phyloP scores from a whole-genome alignment of 345 rosid genomes.

The Gossypium herbaceum region DNA sequence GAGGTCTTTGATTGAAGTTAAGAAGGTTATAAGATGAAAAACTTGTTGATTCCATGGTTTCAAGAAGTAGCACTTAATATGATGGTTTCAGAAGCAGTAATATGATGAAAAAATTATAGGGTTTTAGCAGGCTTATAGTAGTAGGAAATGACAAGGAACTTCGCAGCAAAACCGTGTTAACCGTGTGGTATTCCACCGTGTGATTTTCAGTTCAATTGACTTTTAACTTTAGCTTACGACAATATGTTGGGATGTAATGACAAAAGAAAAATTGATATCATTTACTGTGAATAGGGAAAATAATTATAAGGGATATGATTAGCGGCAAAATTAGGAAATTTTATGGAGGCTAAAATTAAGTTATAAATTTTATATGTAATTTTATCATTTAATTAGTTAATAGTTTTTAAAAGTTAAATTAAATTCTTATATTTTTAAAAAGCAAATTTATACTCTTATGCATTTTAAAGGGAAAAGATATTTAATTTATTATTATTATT shows the following conservation, averaged over 20 bases:
- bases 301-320: no score
- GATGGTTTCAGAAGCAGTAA: background rate
- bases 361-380: no score
- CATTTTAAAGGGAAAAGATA: no score
- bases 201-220: background rate
- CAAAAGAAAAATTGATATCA: no score
- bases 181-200: background rate
- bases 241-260: no score
- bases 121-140: background rate
- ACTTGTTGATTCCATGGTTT: background rate
- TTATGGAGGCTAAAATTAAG: fast-evolving
- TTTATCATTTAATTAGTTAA: no score
- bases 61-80: background rate
- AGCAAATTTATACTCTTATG: no score
- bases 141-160: background rate
- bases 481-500: no score
- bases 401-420: no score
- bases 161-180: background rate
- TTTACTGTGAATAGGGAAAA: no score
- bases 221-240: background rate
- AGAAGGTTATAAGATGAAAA: background rate
- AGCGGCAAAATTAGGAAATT: no score
- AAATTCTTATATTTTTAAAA: no score
- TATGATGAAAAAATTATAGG: background rate
- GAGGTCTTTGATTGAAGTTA: background rate